A percentile compares a stretch with the other conserved stretches of the same genome.
Evolutionary conservation across 495 filamentous ascomycete genomes (phyloP).

Genomic region (Alectoria sarmentosa): DNA sequence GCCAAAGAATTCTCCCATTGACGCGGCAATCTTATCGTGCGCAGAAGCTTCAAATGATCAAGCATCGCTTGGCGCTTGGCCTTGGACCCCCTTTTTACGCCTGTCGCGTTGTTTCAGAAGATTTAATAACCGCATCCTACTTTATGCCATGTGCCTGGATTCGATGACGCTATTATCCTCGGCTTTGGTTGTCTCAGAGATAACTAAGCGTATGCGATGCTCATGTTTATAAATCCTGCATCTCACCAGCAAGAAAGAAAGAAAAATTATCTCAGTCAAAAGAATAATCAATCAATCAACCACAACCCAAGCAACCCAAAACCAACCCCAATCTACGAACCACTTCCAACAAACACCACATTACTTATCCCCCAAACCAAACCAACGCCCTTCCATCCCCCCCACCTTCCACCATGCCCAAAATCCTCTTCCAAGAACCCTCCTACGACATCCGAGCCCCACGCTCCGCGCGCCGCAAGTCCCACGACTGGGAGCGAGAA

Average conservation of each 20-base stretch:
- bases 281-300: no score
- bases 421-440: not conserved
- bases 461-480: not conserved
- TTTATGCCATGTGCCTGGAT: not conserved
- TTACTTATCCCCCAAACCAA: no score
- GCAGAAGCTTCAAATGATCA: not conserved
- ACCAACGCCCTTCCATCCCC: no score
- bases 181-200: not conserved
- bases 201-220: not conserved
- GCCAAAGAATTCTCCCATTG: not conserved
- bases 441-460: constrained; percentile 1
- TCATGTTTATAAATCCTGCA: not conserved
- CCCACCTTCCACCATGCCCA: not conserved
- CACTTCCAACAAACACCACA: no score
- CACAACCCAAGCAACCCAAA: not conserved
- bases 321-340: not conserved
- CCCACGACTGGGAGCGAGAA: constrained; percentile 2
- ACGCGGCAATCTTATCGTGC: not conserved
- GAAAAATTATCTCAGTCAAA: no score
- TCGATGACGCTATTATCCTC: constrained; percentile 3
- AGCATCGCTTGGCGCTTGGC: constrained; percentile 2
- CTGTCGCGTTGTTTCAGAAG: not conserved
- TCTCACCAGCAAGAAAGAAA: not conserved
- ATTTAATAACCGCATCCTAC: no score
- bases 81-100: not conserved